Evolutionary conservation across 1,284 basidiomycete genomes (phyloP), one percentile per base, ranked within the genome.

Genomic region (Filobasidium uniguttulatum): DNA sequence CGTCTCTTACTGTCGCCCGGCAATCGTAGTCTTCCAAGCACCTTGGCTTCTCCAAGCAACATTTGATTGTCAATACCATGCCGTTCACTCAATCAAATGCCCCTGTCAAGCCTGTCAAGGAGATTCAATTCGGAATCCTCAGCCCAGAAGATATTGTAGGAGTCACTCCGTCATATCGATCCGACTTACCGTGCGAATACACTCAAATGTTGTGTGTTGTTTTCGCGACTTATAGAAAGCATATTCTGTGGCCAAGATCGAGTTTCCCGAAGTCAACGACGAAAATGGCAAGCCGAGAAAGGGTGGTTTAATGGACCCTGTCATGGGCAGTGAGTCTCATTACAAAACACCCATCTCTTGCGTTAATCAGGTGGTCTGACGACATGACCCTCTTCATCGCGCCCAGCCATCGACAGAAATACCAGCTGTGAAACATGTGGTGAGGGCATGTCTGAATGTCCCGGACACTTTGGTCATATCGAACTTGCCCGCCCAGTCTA

Each of bases 401-500:
- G 44, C 8, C 17, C 55, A 69, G 68, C 87, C 43, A 97, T 97
- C 68, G 93, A 98, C 74, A 80, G 94, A 58, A 97, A 97, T 71
- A 97, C 94, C 75, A 98, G 98, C 75, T 98, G 94, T 68, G 90
- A 97, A 73, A 98, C 94, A 23, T 98, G 94, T 71, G 90, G 90
- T 62, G 90, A 96, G 77, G 93, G 91, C 44, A 94, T 93, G 88
- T 82, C 87, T 28, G 88, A 93, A 66, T 93, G 90, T 72, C 93
- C 94, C 28, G 94, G 94, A 50, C 94, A 98, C 71, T 99, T 98
- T 72, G 93, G 91, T 52, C 90, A 98, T 71, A 91, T 98, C 62
- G 94, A 99, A 73, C 75, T 99, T 60, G 90, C 90, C 44, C 77
- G 88, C 59, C 91, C 93, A 15, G 90, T 96, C 28, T 98, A 91